Evolutionary conservation across 2,329 filamentous ascomycete genomes (phyloP), one percentile per base, ranked within the genome.

Genomic region (Cyphellophora attinorum): DNA sequence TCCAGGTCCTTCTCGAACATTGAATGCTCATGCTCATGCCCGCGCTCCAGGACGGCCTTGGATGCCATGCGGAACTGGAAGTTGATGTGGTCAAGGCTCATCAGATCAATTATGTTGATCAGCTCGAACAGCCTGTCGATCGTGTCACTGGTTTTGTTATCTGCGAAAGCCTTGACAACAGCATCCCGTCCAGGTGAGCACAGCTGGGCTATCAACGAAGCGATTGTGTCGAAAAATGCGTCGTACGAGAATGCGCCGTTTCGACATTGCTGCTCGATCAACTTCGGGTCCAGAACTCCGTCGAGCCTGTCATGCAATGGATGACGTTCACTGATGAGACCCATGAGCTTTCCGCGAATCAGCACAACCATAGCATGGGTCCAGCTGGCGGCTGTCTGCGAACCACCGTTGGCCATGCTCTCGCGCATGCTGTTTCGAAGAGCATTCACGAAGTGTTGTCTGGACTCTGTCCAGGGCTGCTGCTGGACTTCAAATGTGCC

Each of bases 291-390:
- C 15, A 80, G 54, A 1, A 70, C 68, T 42, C 78, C 74, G 13
- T 69, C 71, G 31, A 80, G 74, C 37, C 76, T 55, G 11, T 65
- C 68, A 48, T 79, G 64, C 52, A 79, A 69, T 4, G 72, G 74
- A 50, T 76, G 77, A 5, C 72, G 73, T 14, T 68, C 66, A 47
- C 68, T 72, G 33, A 79, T 54, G 39, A 77, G 65, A 17, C 70
- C 67, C 25, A 79, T 52, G 15, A 80, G 59, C 46, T 76, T 77
- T 33, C 69, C 68, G 31, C 73, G 67, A 29, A 80, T 71, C 41
- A 78, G 74, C 29, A 76, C 71, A n/a, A 74, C 75, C 63, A 79
- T 76, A n/a, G 73, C 71, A 14, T 74, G 64, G 11, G 72, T 78
- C 76, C 76, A 80, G 12, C 64, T 55, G 3, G 67, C 64, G 12